phyloP scores from a whole-genome alignment of 139 green algal genomes.

The Diplosphaera chodatii region DNA sequence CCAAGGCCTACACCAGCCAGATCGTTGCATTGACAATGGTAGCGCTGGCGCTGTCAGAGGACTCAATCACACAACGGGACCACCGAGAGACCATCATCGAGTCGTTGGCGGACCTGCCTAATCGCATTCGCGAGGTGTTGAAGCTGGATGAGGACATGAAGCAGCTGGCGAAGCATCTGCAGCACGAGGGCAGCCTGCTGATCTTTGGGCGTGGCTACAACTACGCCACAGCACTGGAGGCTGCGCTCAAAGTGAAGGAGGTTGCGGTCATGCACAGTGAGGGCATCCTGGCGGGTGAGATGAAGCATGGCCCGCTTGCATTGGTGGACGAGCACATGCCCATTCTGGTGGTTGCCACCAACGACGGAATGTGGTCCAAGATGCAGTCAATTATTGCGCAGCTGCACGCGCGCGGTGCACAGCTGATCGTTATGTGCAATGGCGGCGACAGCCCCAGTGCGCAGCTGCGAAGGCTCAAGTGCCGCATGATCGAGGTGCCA shows the following conservation, averaged over 20 bases:
- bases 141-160: slow-evolving; percentile 71
- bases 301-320: slow-evolving; percentile 97
- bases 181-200: slow-evolving; percentile 69
- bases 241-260: slow-evolving; percentile 74
- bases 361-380: slow-evolving; percentile 74
- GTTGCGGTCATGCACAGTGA: slow-evolving; percentile 54
- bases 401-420: slow-evolving; percentile 66
- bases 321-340: slow-evolving; percentile 92
- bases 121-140: slow-evolving; percentile 53
- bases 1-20: slow-evolving; percentile 74
- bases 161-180: slow-evolving; percentile 73
- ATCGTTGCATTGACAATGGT: slow-evolving; percentile 91
- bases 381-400: slow-evolving; percentile 90
- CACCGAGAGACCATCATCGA: slow-evolving; percentile 79
- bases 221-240: slow-evolving; percentile 94
- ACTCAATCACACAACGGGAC: slow-evolving; percentile 72
- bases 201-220: slow-evolving; percentile 92
- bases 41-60: slow-evolving; percentile 82
- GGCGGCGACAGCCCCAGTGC: slow-evolving; percentile 58
- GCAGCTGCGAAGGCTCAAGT: slow-evolving; percentile 26
- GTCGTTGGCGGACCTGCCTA: slow-evolving; percentile 60
- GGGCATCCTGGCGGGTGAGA: slow-evolving; percentile 96
- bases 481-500: slow-evolving; percentile 56
- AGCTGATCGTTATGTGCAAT: slow-evolving; percentile 83
- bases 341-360: slow-evolving; percentile 86